Base-by-base conservation (phyloP, 1,284 basidiomycete genomes). In the Pulchroboletus neoregius region DNA sequence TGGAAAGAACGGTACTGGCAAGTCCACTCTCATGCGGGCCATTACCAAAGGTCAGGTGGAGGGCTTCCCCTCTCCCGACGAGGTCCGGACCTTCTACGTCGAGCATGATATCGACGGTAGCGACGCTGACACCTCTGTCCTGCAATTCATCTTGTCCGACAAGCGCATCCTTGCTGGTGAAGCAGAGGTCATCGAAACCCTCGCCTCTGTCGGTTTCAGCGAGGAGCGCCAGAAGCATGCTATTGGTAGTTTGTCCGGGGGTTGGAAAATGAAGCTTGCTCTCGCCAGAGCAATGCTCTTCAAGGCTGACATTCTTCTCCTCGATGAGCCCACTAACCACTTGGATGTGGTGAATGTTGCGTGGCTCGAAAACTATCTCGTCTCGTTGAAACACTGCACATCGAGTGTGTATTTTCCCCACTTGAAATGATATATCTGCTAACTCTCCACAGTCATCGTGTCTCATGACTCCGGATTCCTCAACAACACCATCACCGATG, bases 191-290 rank as follows among this genome's bases (percentile, higher is more conserved):
- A 72, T 85, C 49, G 79, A 84, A 68, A 91, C 89, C 46, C 85
- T 97, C 53, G 81, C 84, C 37, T 87, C 89, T 51, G 94, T 97
- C 68, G 94, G 94, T 56, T 97, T 97, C 81, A 82, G 74, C 55
- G 87, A 87, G 52, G 87, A 86, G 66, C 85, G 93, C 61, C 94
- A 96, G 74, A 74, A 72, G 58, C 78, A 90, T 58, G 74, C 91
- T 36, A 96, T 96, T 58, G 91, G 93, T 57, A 86, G 84, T 53
- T 77, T 99, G 46, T 99, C 95, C 40, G 96, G 96, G 82, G 96
- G 96, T 77, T 99, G 96, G 96, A 97, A 99, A 82, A 99, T 99
- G 96, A 98, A 98, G 82, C 87, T 99, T 57, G 96, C 95, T 26
- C 84, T 99, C 52, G 96, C 96, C 49, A 86, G 96, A 61, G 96